These are phyloP conservation scores for Grigorovia humatica DNA, from an alignment of 805 yeast species.

Conservation along the genomic window DNA sequence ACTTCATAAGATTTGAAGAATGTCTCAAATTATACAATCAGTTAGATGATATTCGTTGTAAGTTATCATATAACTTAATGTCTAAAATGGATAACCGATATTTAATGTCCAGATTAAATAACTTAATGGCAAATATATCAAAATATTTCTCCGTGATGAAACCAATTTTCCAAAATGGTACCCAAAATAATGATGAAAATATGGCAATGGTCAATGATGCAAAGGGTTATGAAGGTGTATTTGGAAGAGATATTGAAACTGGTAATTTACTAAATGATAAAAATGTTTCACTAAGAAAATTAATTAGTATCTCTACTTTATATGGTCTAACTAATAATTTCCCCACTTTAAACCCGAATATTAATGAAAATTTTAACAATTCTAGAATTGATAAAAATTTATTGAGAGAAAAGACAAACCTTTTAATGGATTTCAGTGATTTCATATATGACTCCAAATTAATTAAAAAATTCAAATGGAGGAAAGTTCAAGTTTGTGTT, in stretches of 20 bases:
- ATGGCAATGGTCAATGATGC: slow-evolving; percentile 30
- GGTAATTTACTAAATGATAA: slow-evolving; percentile 44
- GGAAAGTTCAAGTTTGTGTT: slow-evolving; percentile 57
- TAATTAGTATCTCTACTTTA: slow-evolving; percentile 59
- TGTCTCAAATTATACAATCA: slow-evolving; percentile 43
- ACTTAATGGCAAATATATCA: slow-evolving; percentile 46
- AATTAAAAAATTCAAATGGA: slow-evolving; percentile 50
- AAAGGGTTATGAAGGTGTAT: slow-evolving; percentile 56
- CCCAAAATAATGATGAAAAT: neutral
- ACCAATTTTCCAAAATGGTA: neutral
- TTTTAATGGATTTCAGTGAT: slow-evolving; percentile 66
- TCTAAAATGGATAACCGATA: slow-evolving; percentile 42
- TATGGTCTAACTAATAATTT: slow-evolving; percentile 52
- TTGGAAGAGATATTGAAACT: slow-evolving; percentile 50
- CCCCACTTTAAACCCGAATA: neutral
- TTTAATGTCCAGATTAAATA: slow-evolving; percentile 42
- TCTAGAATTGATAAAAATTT: neutral
- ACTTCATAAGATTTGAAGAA: slow-evolving; percentile 50
- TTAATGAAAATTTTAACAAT: neutral
- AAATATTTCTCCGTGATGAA: slow-evolving; percentile 40
- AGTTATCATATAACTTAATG: slow-evolving; percentile 39
- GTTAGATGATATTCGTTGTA: slow-evolving; percentile 49
- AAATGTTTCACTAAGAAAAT: slow-evolving; percentile 39
- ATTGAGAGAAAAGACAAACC: slow-evolving; percentile 32
- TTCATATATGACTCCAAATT: slow-evolving; percentile 47